phyloP scores from a whole-genome alignment of 805 yeast genomes.

The Kazachstania bromeliacearum region DNA sequence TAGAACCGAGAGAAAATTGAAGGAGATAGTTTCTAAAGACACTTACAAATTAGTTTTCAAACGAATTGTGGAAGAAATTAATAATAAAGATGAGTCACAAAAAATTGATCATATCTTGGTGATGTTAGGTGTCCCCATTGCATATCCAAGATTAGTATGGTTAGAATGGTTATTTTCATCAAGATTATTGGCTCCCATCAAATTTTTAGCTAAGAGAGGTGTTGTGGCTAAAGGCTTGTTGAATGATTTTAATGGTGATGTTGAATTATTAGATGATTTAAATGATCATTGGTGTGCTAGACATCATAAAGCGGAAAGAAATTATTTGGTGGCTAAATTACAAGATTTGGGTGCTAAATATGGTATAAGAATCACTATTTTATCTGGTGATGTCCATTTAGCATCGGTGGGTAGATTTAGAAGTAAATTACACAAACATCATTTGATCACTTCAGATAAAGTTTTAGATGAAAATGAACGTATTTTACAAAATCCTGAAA shows the following conservation, averaged over 20 bases:
- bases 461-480: slow-evolving; percentile 32
- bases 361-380: slow-evolving; percentile 69
- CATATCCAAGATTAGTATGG: slow-evolving; percentile 91
- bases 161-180: slow-evolving; percentile 68
- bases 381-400: slow-evolving; percentile 91
- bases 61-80: slow-evolving; percentile 49
- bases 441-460: slow-evolving; percentile 29
- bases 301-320: slow-evolving; percentile 80
- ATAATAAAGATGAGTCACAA: slow-evolving; percentile 8
- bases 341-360: slow-evolving; percentile 54
- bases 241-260: slow-evolving; percentile 85
- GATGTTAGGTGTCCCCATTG: slow-evolving; percentile 88
- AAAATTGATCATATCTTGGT: slow-evolving; percentile 68
- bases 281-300: slow-evolving; percentile 95
- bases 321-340: slow-evolving; percentile 50
- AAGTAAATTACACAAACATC: slow-evolving; percentile 41
- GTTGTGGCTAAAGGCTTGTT: slow-evolving; percentile 62
- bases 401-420: slow-evolving; percentile 74
- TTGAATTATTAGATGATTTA: slow-evolving; percentile 85
- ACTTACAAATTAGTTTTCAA: slow-evolving; percentile 56
- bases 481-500: slow-evolving; percentile 43
- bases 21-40: slow-evolving; percentile 42
- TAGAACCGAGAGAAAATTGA: slow-evolving; percentile 74
- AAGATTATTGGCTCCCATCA: slow-evolving; percentile 51
- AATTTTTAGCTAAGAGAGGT: slow-evolving; percentile 51